Base-by-base conservation (phyloP, 2,329 filamentous ascomycete genomes). In the Xylaria sp. region DNA sequence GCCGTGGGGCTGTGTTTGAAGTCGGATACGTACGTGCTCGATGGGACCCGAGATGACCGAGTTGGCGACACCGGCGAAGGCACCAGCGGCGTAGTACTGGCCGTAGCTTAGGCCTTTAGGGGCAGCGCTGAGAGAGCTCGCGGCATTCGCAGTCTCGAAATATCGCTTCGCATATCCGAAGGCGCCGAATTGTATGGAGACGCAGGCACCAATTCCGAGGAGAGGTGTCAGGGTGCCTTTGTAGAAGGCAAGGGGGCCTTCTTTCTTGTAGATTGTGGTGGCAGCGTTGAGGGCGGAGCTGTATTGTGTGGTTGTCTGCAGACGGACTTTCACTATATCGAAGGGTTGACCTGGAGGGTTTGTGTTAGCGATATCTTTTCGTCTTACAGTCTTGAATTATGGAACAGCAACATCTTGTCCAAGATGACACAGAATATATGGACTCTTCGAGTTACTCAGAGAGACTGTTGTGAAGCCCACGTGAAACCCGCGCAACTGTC, bases 111-210 rank as follows among this genome's bases (percentile, higher is more conserved):
- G 84, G 23, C 80, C 78, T 53, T 73, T 61, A 10, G 23, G 23
- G 23, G 23, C 23, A 1, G 87, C 78, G 67, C 63, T 63, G 87
- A 79, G 83, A 82, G 71, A 77, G 75, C 37, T 80, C 75, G 73
- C 87, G 76, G 79, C 73, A 76, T 96, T 96, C 66, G 83, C 81
- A 50, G 83, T 79, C 78, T 97, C 93, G 73, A 99, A 86, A 70
- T 84, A 88, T 61, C 94, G 90, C 61, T 91, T 90, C 7, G 93
- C 92, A 71, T 89, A 88, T 80, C 97, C 92, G 82, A 97, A 99
- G 69, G 90, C 94, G 64, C 92, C 94, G 75, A 99, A 99, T 80
- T 99, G 94, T 69, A 99, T 89, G n/a, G 92, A 97, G 51, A 94
- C 92, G 74, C 94, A 99, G 67, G 94, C 94, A 68, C 94, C 94